A percentile compares a stretch with the other conserved stretches of the same genome.
phyloP scores from a whole-genome alignment of 2,329 filamentous ascomycete species.

The Colletotrichum tropicale region DNA sequence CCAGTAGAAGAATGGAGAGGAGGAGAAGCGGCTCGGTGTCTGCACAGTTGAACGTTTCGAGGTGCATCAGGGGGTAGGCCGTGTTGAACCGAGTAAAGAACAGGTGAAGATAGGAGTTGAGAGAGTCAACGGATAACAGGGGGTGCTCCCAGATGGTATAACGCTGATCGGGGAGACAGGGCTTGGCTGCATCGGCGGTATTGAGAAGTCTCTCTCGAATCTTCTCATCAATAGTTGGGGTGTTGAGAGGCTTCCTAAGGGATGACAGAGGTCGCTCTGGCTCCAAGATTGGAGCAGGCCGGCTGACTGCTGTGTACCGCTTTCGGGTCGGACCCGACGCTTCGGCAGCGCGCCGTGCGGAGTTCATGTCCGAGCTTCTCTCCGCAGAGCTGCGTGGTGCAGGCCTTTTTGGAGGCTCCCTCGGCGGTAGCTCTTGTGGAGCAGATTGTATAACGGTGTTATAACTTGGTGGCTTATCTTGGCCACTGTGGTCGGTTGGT shows the following conservation, averaged over 20 bases:
- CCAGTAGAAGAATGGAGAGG: conserved; percentile 60
- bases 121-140: conserved; percentile 50
- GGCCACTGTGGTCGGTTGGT: background rate
- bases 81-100: conserved; percentile 67
- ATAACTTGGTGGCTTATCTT: conserved; percentile 18
- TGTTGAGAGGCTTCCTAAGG: conserved; percentile 14
- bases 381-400: background rate
- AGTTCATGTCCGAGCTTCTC: background rate
- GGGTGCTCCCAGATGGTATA: conserved; percentile 52
- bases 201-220: conserved; percentile 47
- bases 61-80: conserved; percentile 63
- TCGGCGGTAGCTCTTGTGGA: background rate
- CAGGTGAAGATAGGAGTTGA: conserved; percentile 62
- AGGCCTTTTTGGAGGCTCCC: background rate
- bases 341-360: background rate
- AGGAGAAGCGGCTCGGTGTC: conserved; percentile 56
- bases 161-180: conserved; percentile 50
- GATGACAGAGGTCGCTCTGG: conserved; percentile 27
- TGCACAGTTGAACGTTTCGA: conserved; percentile 58
- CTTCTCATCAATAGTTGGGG: conserved; percentile 42
- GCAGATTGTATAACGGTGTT: background rate
- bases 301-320: background rate
- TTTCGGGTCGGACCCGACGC: background rate
- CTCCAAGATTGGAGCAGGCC: background rate
- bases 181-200: conserved; percentile 54